phyloP scores from a whole-genome alignment of 805 yeast genomes.

The Isabelozyma pseudorhagii region DNA sequence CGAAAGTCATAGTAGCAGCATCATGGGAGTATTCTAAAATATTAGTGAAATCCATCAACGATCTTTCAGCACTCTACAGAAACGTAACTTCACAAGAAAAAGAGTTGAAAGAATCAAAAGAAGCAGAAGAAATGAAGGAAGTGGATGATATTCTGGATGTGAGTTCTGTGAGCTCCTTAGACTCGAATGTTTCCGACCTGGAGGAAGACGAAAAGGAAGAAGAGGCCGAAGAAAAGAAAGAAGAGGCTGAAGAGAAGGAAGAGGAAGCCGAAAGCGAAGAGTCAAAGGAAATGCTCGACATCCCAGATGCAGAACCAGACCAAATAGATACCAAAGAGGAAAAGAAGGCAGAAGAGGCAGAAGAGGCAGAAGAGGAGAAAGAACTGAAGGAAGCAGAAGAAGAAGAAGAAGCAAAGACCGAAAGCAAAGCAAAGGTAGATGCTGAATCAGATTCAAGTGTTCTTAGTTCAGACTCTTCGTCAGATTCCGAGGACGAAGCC shows the following conservation, averaged over 20 bases:
- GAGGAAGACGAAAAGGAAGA: constrained; percentile 12
- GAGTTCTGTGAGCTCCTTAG: background rate
- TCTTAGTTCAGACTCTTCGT: background rate
- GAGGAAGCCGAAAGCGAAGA: constrained; percentile 2
- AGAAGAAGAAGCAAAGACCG: constrained; percentile 4
- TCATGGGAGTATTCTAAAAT: constrained; percentile 12
- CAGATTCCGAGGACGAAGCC: constrained; percentile 1
- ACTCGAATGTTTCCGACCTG: background rate
- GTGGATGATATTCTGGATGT: too few relatives aligned
- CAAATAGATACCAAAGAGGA: constrained; percentile 3
- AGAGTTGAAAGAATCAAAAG: background rate
- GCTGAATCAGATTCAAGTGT: constrained; percentile 3
- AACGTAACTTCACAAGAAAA: background rate
- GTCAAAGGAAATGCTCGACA: constrained; percentile 1
- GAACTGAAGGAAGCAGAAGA: constrained; percentile 5
- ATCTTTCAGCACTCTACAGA: constrained; percentile 4
- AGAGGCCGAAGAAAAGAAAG: constrained; percentile 3
- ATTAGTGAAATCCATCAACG: constrained; percentile 20
- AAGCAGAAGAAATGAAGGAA: background rate
- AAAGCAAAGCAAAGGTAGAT: constrained; percentile 2
- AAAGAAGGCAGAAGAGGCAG: constrained; percentile 4
- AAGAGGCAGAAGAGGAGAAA: constrained; percentile 4
- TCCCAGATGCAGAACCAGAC: background rate
- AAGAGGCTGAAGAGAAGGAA: constrained; percentile 1
- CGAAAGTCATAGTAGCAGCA: background rate